phyloP scores from a whole-genome alignment of 768 basidiomycete genomes.

The Russula abietina region DNA sequence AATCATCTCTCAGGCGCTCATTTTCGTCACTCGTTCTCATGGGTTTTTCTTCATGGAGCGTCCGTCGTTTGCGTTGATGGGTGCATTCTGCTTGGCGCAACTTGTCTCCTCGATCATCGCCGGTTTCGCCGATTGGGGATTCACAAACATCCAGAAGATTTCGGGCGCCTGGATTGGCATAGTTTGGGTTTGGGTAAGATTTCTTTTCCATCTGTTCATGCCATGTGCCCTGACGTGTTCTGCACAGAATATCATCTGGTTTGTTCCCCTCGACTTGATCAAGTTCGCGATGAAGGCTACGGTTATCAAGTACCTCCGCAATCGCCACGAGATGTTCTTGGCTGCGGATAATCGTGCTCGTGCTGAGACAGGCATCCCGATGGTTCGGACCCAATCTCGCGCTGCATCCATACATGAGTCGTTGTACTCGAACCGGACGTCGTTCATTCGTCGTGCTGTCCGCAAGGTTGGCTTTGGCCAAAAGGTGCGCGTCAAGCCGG shows the following conservation, averaged over 20 bases:
- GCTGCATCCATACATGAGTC: conserved; percentile 87
- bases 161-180: conserved; percentile 97
- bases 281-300: conserved; percentile 97
- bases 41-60: conserved; percentile 97
- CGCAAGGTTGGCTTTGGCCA: conserved; percentile 85
- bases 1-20: conserved; percentile 97
- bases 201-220: not conserved
- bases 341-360: conserved; percentile 32
- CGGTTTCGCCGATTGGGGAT: conserved; percentile 88
- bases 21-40: conserved; percentile 93
- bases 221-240: not conserved
- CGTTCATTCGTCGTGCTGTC: conserved; percentile 84
- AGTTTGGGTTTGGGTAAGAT: conserved; percentile 87
- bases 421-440: conserved; percentile 91
- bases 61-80: conserved; percentile 81
- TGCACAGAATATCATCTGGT: conserved; percentile 87
- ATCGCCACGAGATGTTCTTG: conserved; percentile 43
- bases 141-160: conserved; percentile 74
- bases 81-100: conserved; percentile 90
- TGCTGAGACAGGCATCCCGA: conserved; percentile 54
- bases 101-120: conserved; percentile 95
- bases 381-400: conserved; percentile 84
- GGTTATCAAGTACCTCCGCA: conserved; percentile 77
- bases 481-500: conserved; percentile 73
- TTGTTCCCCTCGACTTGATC: conserved; percentile 90